Evolutionary conservation across 179 eudicot genomes (phyloP), one percentile per base, ranked within the genome.

Genomic region (Beta corolliflora): DNA sequence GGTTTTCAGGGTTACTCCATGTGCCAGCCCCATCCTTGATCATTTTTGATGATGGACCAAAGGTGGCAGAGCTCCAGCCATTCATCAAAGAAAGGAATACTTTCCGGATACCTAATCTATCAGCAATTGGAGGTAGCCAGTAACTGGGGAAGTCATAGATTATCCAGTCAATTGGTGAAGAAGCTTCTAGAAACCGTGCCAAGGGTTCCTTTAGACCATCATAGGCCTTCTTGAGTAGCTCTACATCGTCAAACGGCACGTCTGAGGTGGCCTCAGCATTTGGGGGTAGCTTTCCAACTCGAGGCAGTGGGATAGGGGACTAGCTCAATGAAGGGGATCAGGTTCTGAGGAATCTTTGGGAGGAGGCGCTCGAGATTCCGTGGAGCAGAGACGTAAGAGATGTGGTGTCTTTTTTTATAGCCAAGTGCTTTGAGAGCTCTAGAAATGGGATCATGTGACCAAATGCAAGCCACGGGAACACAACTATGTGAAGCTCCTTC

Each of bases 401-500:
- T 67, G 4, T n/a, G 78, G 41, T 85, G 88, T 2, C 88, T n/a
- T n/a, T 87, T 67, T 80, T 74, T 41, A 66, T 44, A 45, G 88
- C 90, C 36, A 88, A 71, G 81, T 54, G 66, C 5, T 83, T 79
- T 36, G 86, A 68, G 55, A 83, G 84, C 75, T 82, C 76, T 1
- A 67, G 75, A 80, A 75, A 84, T 11, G 89, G 89, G 18, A 84
- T 73, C 75, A 84, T 78, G 79, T 86, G 89, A 46, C 87, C 87
- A 76, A 82, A 87, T 12, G 82, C 87, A 3, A 82, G 77, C 84
- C 89, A 87, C 71, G 88, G 89, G 53, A 87, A 66, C 78, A 83
- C 66, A 12, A 79, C 87, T 54, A 83, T 79, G 77, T 79, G 83
- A 10, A 88, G 61, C 53, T 19, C 76, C 29, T 83, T 71, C 68